These are phyloP conservation scores for Conringia planisiliqua DNA, from an alignment of 345 rosid species.

Conservation along the genomic window DNA sequence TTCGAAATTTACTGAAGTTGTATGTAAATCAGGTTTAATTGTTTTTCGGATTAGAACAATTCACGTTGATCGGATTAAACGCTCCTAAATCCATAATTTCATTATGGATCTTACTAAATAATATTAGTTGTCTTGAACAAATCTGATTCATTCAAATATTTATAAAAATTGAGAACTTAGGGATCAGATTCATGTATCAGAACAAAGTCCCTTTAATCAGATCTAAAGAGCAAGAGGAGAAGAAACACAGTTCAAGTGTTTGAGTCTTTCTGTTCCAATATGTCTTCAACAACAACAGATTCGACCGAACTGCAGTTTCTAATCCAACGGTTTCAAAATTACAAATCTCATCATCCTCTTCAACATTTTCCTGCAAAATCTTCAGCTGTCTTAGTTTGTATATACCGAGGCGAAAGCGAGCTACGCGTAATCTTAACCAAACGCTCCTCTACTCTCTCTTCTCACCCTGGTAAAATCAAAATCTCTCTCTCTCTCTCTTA, in stretches of 20 bases:
- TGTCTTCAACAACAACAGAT: conserved; percentile 20
- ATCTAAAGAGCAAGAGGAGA: conserved; percentile 14
- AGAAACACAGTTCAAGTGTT: neutral
- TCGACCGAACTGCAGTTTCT: conserved; percentile 3
- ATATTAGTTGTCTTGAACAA: neutral
- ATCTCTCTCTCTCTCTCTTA: neutral
- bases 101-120: neutral
- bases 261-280: neutral
- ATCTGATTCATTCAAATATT: neutral
- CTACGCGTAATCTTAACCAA: conserved; percentile 53
- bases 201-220: conserved; percentile 5
- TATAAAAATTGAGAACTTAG: neutral
- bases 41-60: neutral
- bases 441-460: conserved; percentile 43
- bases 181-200: neutral
- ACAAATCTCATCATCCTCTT: conserved; percentile 7
- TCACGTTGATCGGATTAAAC: neutral
- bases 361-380: conserved; percentile 18
- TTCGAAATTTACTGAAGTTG: too few relatives aligned
- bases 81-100: neutral
- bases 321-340: conserved; percentile 11
- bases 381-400: conserved; percentile 52
- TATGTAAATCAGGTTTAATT: neutral
- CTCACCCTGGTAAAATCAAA: conserved; percentile 40
- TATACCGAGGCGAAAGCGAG: conserved; percentile 42